These are phyloP conservation scores for Salix udensis DNA, from an alignment of 345 rosid species.

Conservation along the genomic window DNA sequence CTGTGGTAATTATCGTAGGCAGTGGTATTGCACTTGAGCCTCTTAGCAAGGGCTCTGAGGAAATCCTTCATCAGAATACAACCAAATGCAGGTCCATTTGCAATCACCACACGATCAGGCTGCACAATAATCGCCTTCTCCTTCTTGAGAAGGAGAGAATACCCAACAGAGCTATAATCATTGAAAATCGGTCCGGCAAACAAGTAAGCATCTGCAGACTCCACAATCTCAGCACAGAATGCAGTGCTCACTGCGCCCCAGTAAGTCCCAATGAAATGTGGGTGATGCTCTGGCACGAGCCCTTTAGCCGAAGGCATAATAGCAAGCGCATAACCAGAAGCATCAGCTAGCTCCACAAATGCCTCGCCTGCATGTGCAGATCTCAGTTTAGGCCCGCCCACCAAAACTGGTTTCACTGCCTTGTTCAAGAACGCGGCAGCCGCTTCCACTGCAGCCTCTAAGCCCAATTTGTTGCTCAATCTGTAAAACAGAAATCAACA, in stretches of 20 bases:
- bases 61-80: conserved; percentile 78
- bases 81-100: conserved; percentile 71
- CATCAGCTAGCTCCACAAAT: conserved; percentile 61
- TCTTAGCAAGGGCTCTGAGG: conserved; percentile 52
- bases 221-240: conserved; percentile 78
- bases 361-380: conserved; percentile 52
- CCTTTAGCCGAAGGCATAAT: conserved; percentile 84
- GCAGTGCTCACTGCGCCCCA: conserved; percentile 84
- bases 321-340: conserved; percentile 54
- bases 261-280: conserved; percentile 72
- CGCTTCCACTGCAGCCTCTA: conserved; percentile 75
- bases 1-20: conserved; percentile 70
- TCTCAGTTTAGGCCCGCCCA: conserved; percentile 66
- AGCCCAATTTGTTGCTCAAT: conserved; percentile 52
- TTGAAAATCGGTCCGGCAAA: conserved; percentile 81
- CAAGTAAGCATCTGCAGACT: conserved; percentile 77
- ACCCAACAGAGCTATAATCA: conserved; percentile 79
- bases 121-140: conserved; percentile 77
- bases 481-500: conserved; percentile 21
- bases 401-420: conserved; percentile 74
- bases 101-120: conserved; percentile 64
- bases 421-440: conserved; percentile 68
- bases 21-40: conserved; percentile 46
- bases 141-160: conserved; percentile 74
- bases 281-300: conserved; percentile 63